Base-by-base conservation (phyloP, 1,284 basidiomycete species). In the Apiotrichum domesticum region DNA sequence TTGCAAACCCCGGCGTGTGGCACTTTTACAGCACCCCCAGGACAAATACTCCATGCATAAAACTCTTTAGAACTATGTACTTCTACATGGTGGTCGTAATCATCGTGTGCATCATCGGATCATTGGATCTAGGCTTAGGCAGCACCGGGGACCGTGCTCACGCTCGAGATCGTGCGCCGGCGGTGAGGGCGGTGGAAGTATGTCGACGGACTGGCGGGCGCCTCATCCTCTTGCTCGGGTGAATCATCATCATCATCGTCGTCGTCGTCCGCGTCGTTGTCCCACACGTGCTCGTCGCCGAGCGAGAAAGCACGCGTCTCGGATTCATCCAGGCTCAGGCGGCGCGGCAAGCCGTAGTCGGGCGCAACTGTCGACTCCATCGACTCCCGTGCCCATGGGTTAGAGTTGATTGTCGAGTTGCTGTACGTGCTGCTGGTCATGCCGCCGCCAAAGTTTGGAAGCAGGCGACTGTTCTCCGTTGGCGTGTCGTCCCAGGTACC, bases 261-360 rank as follows among this genome's bases (percentile, higher is more conserved):
- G 21, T 80, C 81, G 9, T 63, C 61, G 40, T 62, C 63, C 35
- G 64, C 59, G 34, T 63, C 65, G 52, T 75, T 81, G 13, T 75
- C 75, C 86, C 87, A 89, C 41, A 83, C 81, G 47, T 81, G 86
- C 64, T 85, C 82, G 46, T 73, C 69, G 0, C 88, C 88, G 3
- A 93, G 75, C 78, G 86, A 85, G 59, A 92, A 92, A 43, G 29
- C 29, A 29, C 29, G 29, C 29, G 29, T 29, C 29, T 29, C 29
- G 29, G 29, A 29, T 29, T 29, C 63, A 61, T 73, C 69, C 50
- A 65, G 70, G 21, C 65, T 67, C 6, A 67, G 52, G 8, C 51
- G 50, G 15, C 46, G 35, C 29, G 48, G 51, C 4, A 49, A 40
- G 34, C 35, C 42, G 43, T 44, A 7, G 43, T 35, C 35, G 39